Conservation (phyloP, 768 basidiomycete genomes). For the Sarcodon sp. region DNA sequence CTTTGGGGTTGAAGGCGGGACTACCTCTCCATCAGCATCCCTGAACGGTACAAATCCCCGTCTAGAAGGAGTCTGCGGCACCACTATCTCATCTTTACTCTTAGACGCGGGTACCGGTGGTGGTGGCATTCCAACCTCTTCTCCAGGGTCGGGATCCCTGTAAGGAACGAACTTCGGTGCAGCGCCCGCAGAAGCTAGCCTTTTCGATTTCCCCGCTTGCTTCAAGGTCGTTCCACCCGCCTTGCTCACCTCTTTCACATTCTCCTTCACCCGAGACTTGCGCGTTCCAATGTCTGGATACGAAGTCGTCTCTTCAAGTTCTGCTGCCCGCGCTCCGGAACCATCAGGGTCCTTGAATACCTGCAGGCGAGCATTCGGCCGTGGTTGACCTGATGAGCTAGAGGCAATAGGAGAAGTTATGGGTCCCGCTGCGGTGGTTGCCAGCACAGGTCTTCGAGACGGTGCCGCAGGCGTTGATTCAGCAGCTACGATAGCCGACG, state of each 20-base stretch:
- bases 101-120: slow-evolving; percentile 20
- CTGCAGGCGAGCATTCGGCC: slow-evolving; percentile 46
- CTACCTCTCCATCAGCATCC: slow-evolving; percentile 4
- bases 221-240: slow-evolving; percentile 53
- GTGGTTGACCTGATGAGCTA: slow-evolving; percentile 17
- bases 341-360: slow-evolving; percentile 66
- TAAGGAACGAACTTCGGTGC: slow-evolving; percentile 51
- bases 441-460: slow-evolving; percentile 29
- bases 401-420: slow-evolving; percentile 17
- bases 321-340: slow-evolving; percentile 28
- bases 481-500: slow-evolving; percentile 23
- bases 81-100: slow-evolving; percentile 15
- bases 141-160: slow-evolving; percentile 38
- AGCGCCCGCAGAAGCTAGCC: slow-evolving; percentile 30
- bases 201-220: slow-evolving; percentile 43
- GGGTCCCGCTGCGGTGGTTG: slow-evolving; percentile 20
- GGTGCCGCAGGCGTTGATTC: slow-evolving; percentile 14
- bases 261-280: slow-evolving; percentile 70
- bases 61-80: slow-evolving; percentile 21
- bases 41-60: slow-evolving; percentile 8
- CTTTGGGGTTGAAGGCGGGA: slow-evolving; percentile 33
- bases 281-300: slow-evolving; percentile 72
- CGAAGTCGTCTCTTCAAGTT: slow-evolving; percentile 25
- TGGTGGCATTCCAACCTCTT: slow-evolving; percentile 16
- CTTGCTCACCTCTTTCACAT: slow-evolving; percentile 57